Conservation (phyloP, 345 rosid genomes). For the Rhodamnia argentea region DNA sequence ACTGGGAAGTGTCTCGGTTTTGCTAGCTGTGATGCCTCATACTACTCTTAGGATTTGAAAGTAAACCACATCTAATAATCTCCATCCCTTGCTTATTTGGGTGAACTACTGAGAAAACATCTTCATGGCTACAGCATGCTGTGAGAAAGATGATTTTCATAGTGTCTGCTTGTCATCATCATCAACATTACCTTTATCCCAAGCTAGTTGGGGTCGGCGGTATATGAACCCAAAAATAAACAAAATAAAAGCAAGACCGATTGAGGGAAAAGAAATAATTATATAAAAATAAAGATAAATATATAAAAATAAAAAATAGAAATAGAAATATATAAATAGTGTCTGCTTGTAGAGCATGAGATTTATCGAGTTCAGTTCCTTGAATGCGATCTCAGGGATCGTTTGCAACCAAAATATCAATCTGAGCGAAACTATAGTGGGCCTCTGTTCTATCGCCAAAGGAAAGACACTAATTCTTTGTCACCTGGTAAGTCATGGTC, state of each 20-base stretch:
- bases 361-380: neutral
- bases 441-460: conserved; percentile 27
- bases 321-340: too few species aligned
- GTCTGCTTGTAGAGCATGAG: neutral
- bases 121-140: neutral
- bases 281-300: too few species aligned
- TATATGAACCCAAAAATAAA: too few species aligned
- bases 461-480: conserved; percentile 50
- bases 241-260: too few species aligned
- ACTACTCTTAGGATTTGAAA: neutral
- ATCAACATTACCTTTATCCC: too few species aligned
- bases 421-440: conserved; percentile 22
- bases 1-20: neutral
- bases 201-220: too few species aligned
- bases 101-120: neutral
- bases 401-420: conserved; percentile 46
- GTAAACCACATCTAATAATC: neutral
- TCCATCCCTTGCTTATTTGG: neutral
- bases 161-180: neutral
- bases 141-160: neutral
- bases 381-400: conserved; percentile 34
- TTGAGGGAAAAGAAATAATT: too few species aligned
- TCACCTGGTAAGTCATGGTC: conserved; percentile 30
- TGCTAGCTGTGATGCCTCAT: neutral
- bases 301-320: too few species aligned